Base-by-base conservation (phyloP, 2,329 filamentous ascomycete genomes). In the Xylariaceae sp. region DNA sequence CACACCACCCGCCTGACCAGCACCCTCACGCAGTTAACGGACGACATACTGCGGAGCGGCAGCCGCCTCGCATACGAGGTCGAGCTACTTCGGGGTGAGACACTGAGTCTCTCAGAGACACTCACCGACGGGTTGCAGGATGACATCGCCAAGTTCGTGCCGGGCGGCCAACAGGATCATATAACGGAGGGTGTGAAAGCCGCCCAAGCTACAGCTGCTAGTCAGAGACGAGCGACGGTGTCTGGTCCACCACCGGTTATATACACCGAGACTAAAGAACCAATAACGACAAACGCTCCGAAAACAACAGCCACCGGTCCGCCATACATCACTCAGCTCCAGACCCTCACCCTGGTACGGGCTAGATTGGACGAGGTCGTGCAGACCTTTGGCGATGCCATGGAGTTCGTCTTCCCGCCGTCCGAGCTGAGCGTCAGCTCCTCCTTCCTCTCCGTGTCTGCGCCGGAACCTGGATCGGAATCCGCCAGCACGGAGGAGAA, bases 11-110 rank as follows among this genome's bases (percentile, higher is more conserved):
- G 90, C 41, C 75, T 96, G 7, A 90, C 90, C 12, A 83, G 79
- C 47, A 88, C 85, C 41, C 77, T 99, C 50, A 96, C 90, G 31
- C 86, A 92, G 62, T 75, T 97, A 52, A 96, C 94, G 11, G 92
- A 99, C 68, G 94, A 97, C 59, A 97, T 99, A 55, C 71, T 99
- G 54, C 82, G 94, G 49, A 91, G 89, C 62, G 89, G 91, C 22
- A 90, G 89, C 56, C 81, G 92, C 4, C 74, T 99, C 49, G 90
- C 91, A 17, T 99, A 99, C 64, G 89, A 97, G 69, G 92, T 97
- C 17, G 92, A 97, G 69, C 80, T 97, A 15, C 70, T 97, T 43
- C 82, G 90, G n/a, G 91, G 91, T 55, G 91, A 96, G 69, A 87
- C 90, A 2, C 71, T 90, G 42, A 80, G 87, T n/a, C 73, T 96